These are phyloP conservation scores for Citrullus amarus DNA, from an alignment of 306 rosid species.

Conservation along the genomic window DNA sequence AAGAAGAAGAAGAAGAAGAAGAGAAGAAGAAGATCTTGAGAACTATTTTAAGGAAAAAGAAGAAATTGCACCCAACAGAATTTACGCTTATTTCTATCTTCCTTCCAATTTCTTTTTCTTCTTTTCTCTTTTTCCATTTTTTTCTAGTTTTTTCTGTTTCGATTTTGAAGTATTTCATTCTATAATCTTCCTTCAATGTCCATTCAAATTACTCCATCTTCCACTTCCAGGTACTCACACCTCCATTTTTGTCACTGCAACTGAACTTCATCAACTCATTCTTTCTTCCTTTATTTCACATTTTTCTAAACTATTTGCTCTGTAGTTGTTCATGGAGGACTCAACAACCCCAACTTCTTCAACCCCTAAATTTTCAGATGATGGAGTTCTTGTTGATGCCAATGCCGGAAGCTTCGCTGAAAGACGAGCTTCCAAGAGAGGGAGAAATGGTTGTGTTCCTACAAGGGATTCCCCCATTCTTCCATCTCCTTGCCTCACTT, in stretches of 20 bases:
- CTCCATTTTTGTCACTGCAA: not conserved
- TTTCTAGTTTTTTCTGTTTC: not conserved
- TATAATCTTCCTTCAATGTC: not conserved
- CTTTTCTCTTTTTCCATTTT: not conserved
- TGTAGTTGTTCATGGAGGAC: not conserved
- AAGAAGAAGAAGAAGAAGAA: not conserved
- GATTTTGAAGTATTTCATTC: not conserved
- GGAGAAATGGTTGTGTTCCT: not conserved
- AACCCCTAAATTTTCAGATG: not conserved
- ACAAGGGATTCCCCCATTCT: slow-evolving; percentile 12
- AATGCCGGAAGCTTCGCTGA: slow-evolving; percentile 33
- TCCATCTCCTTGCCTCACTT: slow-evolving; percentile 42
- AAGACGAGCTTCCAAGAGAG: slow-evolving; percentile 44
- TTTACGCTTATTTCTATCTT: slow-evolving; percentile 3
- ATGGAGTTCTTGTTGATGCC: not conserved
- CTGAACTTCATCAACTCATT: not conserved
- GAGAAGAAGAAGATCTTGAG: slow-evolving; percentile 3
- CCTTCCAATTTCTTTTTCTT: not conserved
- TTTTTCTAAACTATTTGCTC: not conserved
- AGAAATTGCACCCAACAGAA: not conserved
- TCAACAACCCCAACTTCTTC: not conserved
- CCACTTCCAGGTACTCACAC: not conserved
- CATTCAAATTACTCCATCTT: not conserved
- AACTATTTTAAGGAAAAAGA: not conserved
- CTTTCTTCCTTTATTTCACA: too few species aligned